Percentiles rank a stretch among this genome's conserved stretches.
Evolutionary conservation across 495 filamentous ascomycete species (phyloP).

Genomic region (Tirmania nivea): DNA sequence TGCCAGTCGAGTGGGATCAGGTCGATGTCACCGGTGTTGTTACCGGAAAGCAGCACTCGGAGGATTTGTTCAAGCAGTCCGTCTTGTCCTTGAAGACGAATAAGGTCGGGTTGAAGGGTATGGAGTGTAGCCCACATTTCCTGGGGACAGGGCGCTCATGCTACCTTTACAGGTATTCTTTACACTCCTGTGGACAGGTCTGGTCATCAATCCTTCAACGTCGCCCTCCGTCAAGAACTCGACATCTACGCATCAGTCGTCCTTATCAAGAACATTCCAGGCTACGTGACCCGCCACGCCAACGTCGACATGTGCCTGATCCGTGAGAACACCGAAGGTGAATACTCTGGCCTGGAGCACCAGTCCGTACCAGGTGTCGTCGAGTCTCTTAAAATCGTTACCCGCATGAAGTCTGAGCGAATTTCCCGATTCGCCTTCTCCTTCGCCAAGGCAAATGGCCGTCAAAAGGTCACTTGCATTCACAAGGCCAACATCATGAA

Average conservation of each 20-base stretch:
- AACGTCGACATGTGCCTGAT: slow-evolving; percentile 96
- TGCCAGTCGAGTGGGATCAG: slow-evolving; percentile 97
- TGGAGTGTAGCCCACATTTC: background rate
- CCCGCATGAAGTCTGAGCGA: slow-evolving; percentile 90
- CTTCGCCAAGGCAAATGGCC: slow-evolving; percentile 93
- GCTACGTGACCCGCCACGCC: slow-evolving; percentile 90
- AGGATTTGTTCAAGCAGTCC: slow-evolving; percentile 84
- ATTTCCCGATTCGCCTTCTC: slow-evolving; percentile 97
- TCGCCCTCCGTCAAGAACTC: slow-evolving; percentile 92
- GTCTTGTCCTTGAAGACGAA: slow-evolving; percentile 89
- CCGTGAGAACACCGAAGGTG: slow-evolving; percentile 98
- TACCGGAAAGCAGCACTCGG: slow-evolving; percentile 66
- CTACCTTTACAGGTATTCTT: slow-evolving; percentile 42
- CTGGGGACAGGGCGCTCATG: slow-evolving; percentile 1
- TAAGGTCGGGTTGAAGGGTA: slow-evolving; percentile 88
- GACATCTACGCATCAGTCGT: slow-evolving; percentile 98
- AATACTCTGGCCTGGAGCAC: slow-evolving; percentile 96
- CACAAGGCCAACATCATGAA: slow-evolving; percentile 99
- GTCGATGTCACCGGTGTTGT: slow-evolving; percentile 87
- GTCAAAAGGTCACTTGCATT: slow-evolving; percentile 96
- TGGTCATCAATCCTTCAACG: slow-evolving; percentile 98
- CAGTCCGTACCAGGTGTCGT: slow-evolving; percentile 93
- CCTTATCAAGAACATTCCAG: slow-evolving; percentile 97
- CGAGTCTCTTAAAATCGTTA: slow-evolving; percentile 99
- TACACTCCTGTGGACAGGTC: slow-evolving; percentile 93